phyloP scores from a whole-genome alignment of 768 basidiomycete species.

The Xerocomus brunneocitrinus region DNA sequence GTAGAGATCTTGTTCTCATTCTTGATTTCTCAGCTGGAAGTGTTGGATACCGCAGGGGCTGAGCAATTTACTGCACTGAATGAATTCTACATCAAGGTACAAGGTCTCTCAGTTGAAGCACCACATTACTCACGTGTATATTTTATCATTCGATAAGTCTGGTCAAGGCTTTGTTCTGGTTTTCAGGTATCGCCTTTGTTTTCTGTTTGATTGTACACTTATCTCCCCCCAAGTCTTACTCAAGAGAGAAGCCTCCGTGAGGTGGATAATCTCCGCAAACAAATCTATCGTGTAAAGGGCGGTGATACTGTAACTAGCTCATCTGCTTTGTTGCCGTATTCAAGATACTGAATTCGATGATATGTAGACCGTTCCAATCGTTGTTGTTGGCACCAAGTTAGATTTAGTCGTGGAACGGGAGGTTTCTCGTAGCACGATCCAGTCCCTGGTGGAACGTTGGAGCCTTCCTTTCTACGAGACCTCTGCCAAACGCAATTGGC shows the following conservation, averaged over 20 bases:
- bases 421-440: conserved; percentile 60
- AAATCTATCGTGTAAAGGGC: conserved; percentile 77
- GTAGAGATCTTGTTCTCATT: conserved; percentile 11
- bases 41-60: conserved; percentile 81
- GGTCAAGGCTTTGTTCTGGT: conserved; percentile 79
- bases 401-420: conserved; percentile 81
- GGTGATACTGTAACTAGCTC: conserved; percentile 48
- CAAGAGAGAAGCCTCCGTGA: conserved; percentile 80
- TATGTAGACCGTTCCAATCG: conserved; percentile 63
- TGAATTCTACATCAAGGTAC: conserved; percentile 77
- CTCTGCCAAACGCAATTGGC: conserved; percentile 83
- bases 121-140: neutral
- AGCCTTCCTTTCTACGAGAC: conserved; percentile 79
- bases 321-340: neutral
- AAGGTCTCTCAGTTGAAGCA: neutral
- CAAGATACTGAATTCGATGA: conserved; percentile 4
- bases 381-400: conserved; percentile 82
- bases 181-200: conserved; percentile 53
- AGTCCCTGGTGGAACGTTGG: conserved; percentile 62
- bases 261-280: conserved; percentile 74
- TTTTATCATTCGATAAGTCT: conserved; percentile 35
- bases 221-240: conserved; percentile 50
- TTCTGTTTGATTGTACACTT: neutral
- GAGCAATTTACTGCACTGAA: conserved; percentile 81
- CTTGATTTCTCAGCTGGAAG: conserved; percentile 54